Evolutionary conservation across 371 early-diverging fungal species (phyloP), one percentile per base, ranked within the genome.

Genomic region (Syncephalastrum monosporum): DNA sequence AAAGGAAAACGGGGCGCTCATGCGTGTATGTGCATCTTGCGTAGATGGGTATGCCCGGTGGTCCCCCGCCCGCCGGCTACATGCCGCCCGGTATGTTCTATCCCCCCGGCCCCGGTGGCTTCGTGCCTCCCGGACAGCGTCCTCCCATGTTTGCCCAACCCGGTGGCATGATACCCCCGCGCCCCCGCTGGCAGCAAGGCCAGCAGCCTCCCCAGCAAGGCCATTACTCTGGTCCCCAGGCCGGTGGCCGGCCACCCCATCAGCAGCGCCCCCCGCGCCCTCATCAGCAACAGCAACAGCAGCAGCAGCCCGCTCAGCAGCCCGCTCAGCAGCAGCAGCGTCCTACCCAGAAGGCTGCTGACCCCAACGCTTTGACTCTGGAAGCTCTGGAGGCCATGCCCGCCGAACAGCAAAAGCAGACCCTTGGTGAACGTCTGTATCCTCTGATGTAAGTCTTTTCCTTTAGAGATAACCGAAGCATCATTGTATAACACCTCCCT

Each of bases 341-440:
- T 47, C 62, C 66, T 23, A 48, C 68, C 43, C 57, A 72, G 3
- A 33, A 33, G 38, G 74, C 78, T 29, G 65, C 73, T 21, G 49
- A 61, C 33, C 25, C 56, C 50, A 44, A 70, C 61, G 73, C 81
- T 51, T 77, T 95, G 64, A 90, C 87, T 50, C 90, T 92, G 23
- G 90, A 93, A 23, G 77, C 87, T 42, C 82, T 97, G 48, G 94
- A 93, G 47, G 83, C 89, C 52, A 85, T 91, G 41, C 81, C 88
- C 15, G 81, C 89, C 51, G 95, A 92, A 50, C 79, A 88, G 58
- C 97, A 97, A 81, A 97, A 97, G 85, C 93, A 91, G 67, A 86
- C 91, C 81, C 85, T 98, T 29, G 98, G 98, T 64, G 98, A 98
- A 83, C 85, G 87, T 55, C 82, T 98, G 57, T 98, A 90, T 82